Evolutionary conservation across 345 rosid genomes (phyloP).

Genomic region (Dipteronia sinensis): DNA sequence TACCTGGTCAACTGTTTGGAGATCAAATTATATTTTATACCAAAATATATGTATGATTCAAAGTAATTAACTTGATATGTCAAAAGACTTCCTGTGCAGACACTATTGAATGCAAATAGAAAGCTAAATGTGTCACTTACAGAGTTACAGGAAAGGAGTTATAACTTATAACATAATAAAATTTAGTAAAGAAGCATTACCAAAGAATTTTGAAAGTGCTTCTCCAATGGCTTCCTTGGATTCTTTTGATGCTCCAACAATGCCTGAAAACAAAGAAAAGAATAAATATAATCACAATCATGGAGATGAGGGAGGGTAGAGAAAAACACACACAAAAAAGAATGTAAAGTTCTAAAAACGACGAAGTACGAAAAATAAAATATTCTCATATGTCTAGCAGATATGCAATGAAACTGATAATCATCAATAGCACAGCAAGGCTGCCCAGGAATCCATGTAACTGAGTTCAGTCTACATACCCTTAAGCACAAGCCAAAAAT

Average conservation of each 20-base stretch:
- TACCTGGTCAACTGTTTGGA: slow-evolving; percentile 74
- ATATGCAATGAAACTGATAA: slow-evolving; percentile 1
- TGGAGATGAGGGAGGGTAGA: neutral
- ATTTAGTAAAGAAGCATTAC: slow-evolving; percentile 39
- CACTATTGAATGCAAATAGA: neutral
- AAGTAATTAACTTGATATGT: neutral
- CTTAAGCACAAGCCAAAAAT: slow-evolving; percentile 85
- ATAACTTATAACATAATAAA: neutral
- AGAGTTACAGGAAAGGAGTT: neutral
- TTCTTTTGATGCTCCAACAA: slow-evolving; percentile 90
- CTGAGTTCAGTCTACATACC: slow-evolving; percentile 46
- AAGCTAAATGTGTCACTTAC: neutral
- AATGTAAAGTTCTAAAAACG: neutral
- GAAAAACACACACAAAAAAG: neutral
- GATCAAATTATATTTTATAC: slow-evolving; percentile 17
- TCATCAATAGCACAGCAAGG: slow-evolving; percentile 13
- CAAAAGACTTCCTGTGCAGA: too few relatives aligned
- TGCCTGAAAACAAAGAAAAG: slow-evolving; percentile 48
- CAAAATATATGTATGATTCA: neutral
- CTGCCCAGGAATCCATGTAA: slow-evolving; percentile 19
- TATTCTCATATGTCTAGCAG: neutral
- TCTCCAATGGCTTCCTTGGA: slow-evolving; percentile 78
- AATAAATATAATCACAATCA: slow-evolving; percentile 4
- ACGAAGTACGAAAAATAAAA: neutral
- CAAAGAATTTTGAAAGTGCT: slow-evolving; percentile 88